Evolutionary conservation across 805 yeast genomes (phyloP).

Genomic region (Candida ulmi): DNA sequence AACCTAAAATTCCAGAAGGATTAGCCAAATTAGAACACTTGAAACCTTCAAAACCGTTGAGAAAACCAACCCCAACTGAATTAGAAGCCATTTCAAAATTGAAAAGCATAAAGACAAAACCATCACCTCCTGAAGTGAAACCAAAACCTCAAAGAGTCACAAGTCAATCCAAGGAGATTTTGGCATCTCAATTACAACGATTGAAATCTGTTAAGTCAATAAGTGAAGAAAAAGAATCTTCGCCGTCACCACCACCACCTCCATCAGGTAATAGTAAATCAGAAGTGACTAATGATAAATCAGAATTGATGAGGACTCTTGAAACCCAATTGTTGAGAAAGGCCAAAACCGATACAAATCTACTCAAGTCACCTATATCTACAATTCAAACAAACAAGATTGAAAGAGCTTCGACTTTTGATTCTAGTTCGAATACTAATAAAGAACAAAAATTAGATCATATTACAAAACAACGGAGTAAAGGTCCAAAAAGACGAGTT

Average conservation of each 20-base stretch:
- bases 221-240: too few species aligned
- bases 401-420: slow-evolving; percentile 20
- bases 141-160: slow-evolving; percentile 17
- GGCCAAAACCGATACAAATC: slow-evolving; percentile 15
- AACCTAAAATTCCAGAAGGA: slow-evolving; percentile 6
- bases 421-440: slow-evolving; percentile 3
- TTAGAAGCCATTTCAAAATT: slow-evolving; percentile 16
- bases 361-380: not conserved
- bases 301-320: slow-evolving; percentile 1
- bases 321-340: slow-evolving; percentile 13
- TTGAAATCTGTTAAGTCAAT: slow-evolving; percentile 12
- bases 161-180: slow-evolving; percentile 15
- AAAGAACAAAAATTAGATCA: slow-evolving; percentile 19
- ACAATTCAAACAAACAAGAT: slow-evolving; percentile 1
- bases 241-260: too few species aligned
- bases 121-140: slow-evolving; percentile 7
- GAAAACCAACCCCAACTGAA: slow-evolving; percentile 15
- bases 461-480: slow-evolving; percentile 26
- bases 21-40: slow-evolving; percentile 6
- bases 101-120: slow-evolving; percentile 12
- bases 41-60: slow-evolving; percentile 18
- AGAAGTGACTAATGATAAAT: not conserved
- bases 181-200: slow-evolving; percentile 9
- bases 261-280: not conserved
- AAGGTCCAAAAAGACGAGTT: slow-evolving; percentile 32